Base-by-base conservation (phyloP, 345 rosid genomes). In the Dipteronia dyeriana region DNA sequence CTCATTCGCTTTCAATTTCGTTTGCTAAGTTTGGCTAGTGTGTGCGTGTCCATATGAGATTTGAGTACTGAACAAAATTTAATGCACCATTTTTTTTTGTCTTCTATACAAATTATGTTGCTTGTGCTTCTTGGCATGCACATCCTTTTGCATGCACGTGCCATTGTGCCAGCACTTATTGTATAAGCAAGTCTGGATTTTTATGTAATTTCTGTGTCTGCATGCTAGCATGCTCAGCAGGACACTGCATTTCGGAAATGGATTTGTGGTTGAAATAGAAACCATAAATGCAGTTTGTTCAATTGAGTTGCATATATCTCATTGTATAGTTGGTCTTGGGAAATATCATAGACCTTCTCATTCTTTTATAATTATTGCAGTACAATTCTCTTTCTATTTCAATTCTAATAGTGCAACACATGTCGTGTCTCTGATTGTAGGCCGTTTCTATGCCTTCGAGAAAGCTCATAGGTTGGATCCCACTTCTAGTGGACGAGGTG, bases 381-480 rank as follows among this genome's bases (percentile, higher is more conserved):
- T 9, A n/a, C 9, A 23, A 5, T 26, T 26, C 20, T 63, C 4
- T 57, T 9, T 8, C 19, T 20, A 22, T 43, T 25, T 63, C 49
- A 47, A 41, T 63, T 63, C 29, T 65, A 66, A n/a, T 53, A 7
- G 25, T 53, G 57, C 9, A n/a, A 62, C 39, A 45, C 49, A 38
- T n/a, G 1, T 25, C 16, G 31, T 20, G 84, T 63, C 23, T 67
- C 22, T 70, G 38, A 63, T 13, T 71, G 80, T 77, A 97, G 99
- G 99, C 75, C 97, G 99, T 70, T 97, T 94, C 78, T 97, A 97
- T 86, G 98, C 99, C 38, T 97, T 94, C 73, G 98, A 92, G 87
- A 94, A 94, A 82, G 98, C 99, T 78, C 99, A 94, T 71, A 90
- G 92, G 80, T 67, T 97, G 89, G 99, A 97, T 84, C 98, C 99